phyloP scores from a whole-genome alignment of 441 rosid species.

The Adansonia grandidieri region DNA sequence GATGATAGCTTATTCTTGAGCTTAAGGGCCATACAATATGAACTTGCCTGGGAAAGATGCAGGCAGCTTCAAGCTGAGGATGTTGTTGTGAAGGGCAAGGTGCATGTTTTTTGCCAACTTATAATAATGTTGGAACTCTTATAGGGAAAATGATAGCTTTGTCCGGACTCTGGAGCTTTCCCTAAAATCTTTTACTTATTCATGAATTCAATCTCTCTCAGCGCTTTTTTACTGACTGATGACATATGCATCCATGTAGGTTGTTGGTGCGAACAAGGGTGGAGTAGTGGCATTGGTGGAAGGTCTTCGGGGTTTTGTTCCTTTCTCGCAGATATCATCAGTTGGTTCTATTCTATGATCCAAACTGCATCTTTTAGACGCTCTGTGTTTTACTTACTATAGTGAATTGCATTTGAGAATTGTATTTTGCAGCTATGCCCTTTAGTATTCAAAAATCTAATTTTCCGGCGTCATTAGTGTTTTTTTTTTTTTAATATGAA shows the following conservation, averaged over 20 bases:
- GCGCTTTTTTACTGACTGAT: slow-evolving; percentile 9
- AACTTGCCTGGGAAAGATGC: slow-evolving; percentile 95
- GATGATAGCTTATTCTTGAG: slow-evolving; percentile 90
- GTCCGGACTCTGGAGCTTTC: background rate
- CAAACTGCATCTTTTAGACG: background rate
- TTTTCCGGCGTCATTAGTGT: background rate
- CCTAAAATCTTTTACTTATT: background rate
- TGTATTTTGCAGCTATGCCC: background rate
- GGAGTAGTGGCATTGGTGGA: slow-evolving; percentile 88
- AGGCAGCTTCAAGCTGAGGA: slow-evolving; percentile 99
- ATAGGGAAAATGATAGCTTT: background rate
- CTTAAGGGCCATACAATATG: slow-evolving; percentile 66
- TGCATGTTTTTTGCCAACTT: slow-evolving; percentile 30
- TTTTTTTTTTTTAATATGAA: too few relatives aligned
- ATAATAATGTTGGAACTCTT: slow-evolving; percentile 3
- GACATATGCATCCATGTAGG: slow-evolving; percentile 42
- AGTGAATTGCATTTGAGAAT: background rate
- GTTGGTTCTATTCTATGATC: slow-evolving; percentile 49
- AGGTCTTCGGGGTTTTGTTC: slow-evolving; percentile 91
- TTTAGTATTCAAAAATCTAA: background rate
- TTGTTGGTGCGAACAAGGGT: slow-evolving; percentile 90
- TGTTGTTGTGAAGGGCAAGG: slow-evolving; percentile 87
- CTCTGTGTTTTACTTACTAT: background rate
- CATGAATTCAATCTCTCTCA: background rate
- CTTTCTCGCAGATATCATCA: slow-evolving; percentile 90